Percentiles rank a stretch among this genome's conserved stretches.
Evolutionary conservation across 805 yeast species (phyloP).

Genomic region (Yarrowia alimentaria): DNA sequence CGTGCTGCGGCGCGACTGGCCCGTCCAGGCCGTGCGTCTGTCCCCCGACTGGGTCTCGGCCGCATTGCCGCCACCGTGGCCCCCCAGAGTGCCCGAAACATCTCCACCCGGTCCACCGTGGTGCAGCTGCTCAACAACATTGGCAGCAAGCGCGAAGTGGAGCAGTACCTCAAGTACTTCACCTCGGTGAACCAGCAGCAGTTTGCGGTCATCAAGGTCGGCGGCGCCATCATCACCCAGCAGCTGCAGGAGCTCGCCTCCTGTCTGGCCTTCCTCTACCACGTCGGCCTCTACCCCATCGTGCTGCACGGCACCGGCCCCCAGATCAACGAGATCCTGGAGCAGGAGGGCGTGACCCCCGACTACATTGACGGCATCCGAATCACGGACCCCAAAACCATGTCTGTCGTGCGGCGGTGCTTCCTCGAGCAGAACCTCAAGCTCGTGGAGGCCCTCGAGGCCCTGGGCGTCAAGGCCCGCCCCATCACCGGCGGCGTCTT

Average conservation of each 20-base stretch:
- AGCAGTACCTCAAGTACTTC: slow-evolving; percentile 93
- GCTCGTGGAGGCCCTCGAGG: slow-evolving; percentile 91
- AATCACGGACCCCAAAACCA: slow-evolving; percentile 89
- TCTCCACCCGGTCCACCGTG: slow-evolving; percentile 83
- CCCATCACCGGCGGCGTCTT: slow-evolving; percentile 98
- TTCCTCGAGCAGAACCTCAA: slow-evolving; percentile 93
- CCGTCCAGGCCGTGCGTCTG: too few relatives aligned
- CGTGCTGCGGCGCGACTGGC: slow-evolving; percentile 25
- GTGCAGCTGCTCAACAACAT: slow-evolving; percentile 92
- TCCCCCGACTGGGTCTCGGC: too few relatives aligned
- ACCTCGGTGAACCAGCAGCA: slow-evolving; percentile 85
- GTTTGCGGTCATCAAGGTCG: slow-evolving; percentile 97
- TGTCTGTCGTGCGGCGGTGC: slow-evolving; percentile 94
- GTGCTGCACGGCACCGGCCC: slow-evolving; percentile 99
- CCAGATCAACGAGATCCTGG: slow-evolving; percentile 91
- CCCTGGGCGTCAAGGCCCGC: slow-evolving; percentile 96
- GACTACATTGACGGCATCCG: slow-evolving; percentile 95
- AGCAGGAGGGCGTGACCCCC: slow-evolving; percentile 92
- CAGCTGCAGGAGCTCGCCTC: slow-evolving; percentile 91
- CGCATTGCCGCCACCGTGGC: too few relatives aligned
- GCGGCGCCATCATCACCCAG: slow-evolving; percentile 98
- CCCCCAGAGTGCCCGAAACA: too few relatives aligned
- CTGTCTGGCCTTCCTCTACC: slow-evolving; percentile 92
- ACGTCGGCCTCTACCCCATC: slow-evolving; percentile 95
- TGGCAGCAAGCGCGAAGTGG: slow-evolving; percentile 97